Evolutionary conservation across 2,329 filamentous ascomycete genomes (phyloP).

Genomic region (Aspergillus persii): DNA sequence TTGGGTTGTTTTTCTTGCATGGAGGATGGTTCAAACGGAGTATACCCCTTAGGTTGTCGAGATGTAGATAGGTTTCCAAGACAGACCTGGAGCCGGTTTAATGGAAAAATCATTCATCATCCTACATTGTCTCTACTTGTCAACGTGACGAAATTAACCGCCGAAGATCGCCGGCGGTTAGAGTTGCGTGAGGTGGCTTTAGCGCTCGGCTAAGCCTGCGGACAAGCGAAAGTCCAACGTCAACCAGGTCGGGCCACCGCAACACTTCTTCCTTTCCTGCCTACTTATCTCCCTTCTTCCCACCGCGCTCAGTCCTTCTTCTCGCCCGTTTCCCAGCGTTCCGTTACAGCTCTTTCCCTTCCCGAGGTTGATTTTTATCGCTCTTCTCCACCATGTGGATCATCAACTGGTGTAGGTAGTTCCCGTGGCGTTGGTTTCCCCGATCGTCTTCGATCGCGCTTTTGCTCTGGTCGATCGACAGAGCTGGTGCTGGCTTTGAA

Average conservation of each 20-base stretch:
- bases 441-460: neutral
- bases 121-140: neutral
- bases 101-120: neutral
- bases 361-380: conserved; percentile 7
- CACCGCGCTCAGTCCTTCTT: conserved; percentile 13
- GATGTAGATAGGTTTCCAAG: conserved; percentile 4
- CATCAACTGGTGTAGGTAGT: conserved; percentile 81
- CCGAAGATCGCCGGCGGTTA: conserved; percentile 12
- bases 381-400: conserved; percentile 69
- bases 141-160: neutral
- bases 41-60: conserved; percentile 32
- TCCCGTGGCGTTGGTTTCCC: conserved; percentile 5
- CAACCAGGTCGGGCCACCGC: conserved; percentile 19
- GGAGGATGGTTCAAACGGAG: conserved; percentile 29
- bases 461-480: conserved; percentile 1
- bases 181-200: conserved; percentile 11
- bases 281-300: conserved; percentile 20
- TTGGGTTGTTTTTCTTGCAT: conserved; percentile 25
- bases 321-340: conserved; percentile 14
- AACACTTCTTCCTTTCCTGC: conserved; percentile 31
- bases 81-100: neutral
- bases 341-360: conserved; percentile 1
- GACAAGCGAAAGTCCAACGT: conserved; percentile 24
- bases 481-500: neutral
- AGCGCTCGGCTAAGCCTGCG: conserved; percentile 19